Evolutionary conservation across 2,329 filamentous ascomycete species (phyloP), one percentile per base, ranked within the genome.

Genomic region (Trichophyton verrucosum): DNA sequence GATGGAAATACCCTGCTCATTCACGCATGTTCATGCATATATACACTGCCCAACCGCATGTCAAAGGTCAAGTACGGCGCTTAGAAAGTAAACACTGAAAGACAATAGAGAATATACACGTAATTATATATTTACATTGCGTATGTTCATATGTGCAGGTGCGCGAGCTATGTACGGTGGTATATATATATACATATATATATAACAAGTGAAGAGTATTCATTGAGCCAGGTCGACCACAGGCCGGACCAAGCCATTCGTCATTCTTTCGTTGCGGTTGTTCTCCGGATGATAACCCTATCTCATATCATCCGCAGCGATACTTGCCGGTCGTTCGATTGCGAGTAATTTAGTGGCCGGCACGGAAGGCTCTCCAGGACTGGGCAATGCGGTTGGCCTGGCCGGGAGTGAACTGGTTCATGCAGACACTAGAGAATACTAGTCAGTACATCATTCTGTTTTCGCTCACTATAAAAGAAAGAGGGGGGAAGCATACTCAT

Each of bases 311-410:
- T 27, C 46, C 24, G n/a, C 5, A 30, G 27, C 7, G 7, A 38
- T 20, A 20, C 13, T 51, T 36, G 51, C n/a, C 15, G 15, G 30
- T 24, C 27, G 8, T 5, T 55, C 33, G 13, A 3, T n/a, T 44
- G 40, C n/a, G n/a, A 44, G 40, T 36, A 33, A 55, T 36, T 60
- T 58, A 64, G 44, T 64, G 59, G 20, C 63, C 62, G 30, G 65
- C 62, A 44, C 66, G 64, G 61, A 64, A 68, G n/a, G 59, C 61
- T 55, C 61, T 59, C 57, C 58, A 68, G 62, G 65, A 64, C 61
- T 66, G 65, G 57, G 61, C 58, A 60, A 71, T 71, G 22, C 69
- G 64, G n/a, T 61, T 59, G 47, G 61, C 36, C 64, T 72, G 70
- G 15, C 68, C 67, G 2, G 55, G 46, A 2, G 68, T 70, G 64